Base-by-base conservation (phyloP, 192 early-diverging fungal genomes). In the Entomortierella parvispora region DNA sequence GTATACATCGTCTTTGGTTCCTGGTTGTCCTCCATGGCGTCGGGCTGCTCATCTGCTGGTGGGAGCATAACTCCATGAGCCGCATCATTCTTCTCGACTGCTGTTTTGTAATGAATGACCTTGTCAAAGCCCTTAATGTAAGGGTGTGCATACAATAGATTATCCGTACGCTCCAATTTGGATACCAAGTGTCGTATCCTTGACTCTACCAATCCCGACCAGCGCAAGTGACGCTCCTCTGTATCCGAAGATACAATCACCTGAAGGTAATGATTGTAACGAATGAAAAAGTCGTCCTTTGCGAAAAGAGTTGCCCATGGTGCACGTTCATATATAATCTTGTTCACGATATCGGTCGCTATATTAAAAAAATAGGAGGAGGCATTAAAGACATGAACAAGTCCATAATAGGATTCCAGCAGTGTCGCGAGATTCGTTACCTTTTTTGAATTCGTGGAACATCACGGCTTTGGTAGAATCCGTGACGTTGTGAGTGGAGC, bases 401-500 rank as follows among this genome's bases (percentile, higher is more conserved):
- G 5, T 37, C 1, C 23, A 4, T 4, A 42, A 34, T 32, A 32
- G n/a, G 0, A 20, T 33, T 4, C 6, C 1, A 57, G 15, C 7
- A 43, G 31, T 31, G 10, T 50, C 8, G 22, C 14, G 20, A 2
- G 3, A n/a, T n/a, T n/a, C n/a, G n/a, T 51, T 68, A 80, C 81
- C 82, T 43, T 91, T 86, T 65, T 90, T 86, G 60, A 97, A 93
- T 83, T 99, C 97, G 17, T 86, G 80, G 14, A 87, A 89, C 61
- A 96, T 98, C 17, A 99, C 90, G 4, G 64, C 68, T 25, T 90
- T 88, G 0, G 97, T 98, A 4, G 95, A 97, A 54, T 84, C 68
- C 2, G 93, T 95, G 14, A 99, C 96, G 69, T 98, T 99, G 80
- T 98, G 96, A 3, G 97, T 99, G 4, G 96, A 89, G 78, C 96